A percentile compares a stretch with the other conserved stretches of the same genome.
phyloP scores from a whole-genome alignment of 1,139 yeast genomes.

The Debaryomyces sp. region DNA sequence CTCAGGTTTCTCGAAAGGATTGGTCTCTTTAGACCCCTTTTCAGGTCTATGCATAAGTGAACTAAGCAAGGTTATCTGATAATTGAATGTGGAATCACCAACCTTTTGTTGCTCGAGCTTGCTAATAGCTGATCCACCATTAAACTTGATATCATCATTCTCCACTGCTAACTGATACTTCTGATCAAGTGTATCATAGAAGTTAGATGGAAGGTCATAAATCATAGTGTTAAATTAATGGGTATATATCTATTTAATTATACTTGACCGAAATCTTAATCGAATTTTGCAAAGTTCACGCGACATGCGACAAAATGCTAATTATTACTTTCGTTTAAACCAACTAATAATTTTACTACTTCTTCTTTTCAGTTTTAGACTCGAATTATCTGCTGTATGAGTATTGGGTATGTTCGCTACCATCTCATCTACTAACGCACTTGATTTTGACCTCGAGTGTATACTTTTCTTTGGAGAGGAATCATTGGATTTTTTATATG shows the following conservation, averaged over 20 bases:
- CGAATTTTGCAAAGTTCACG: not conserved
- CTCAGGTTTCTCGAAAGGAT: slow-evolving; percentile 85
- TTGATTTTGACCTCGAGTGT: not conserved
- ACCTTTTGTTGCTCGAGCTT: slow-evolving; percentile 22
- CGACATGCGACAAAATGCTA: slow-evolving; percentile 3
- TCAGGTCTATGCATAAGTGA: slow-evolving; percentile 64
- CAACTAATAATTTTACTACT: slow-evolving; percentile 19
- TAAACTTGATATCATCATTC: slow-evolving; percentile 28
- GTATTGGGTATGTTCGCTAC: not conserved
- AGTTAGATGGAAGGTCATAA: slow-evolving; percentile 28
- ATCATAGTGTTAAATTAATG: slow-evolving; percentile 17
- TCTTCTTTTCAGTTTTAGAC: slow-evolving; percentile 11
- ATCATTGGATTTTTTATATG: not conserved
- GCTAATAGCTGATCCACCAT: slow-evolving; percentile 31
- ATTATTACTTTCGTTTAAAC: slow-evolving; percentile 18
- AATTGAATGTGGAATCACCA: slow-evolving; percentile 22
- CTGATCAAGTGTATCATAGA: slow-evolving; percentile 22
- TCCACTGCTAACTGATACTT: slow-evolving; percentile 33
- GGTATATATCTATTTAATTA: not conserved
- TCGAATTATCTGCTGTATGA: not conserved
- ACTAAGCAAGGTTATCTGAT: slow-evolving; percentile 36
- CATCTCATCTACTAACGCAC: slow-evolving; percentile 8
- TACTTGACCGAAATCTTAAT: not conserved
- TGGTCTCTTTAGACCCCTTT: slow-evolving; percentile 37
- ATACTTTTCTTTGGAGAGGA: slow-evolving; percentile 2